These are phyloP conservation scores for Spergularia azorica DNA, from an alignment of 179 eudicot species.

Conservation along the genomic window DNA sequence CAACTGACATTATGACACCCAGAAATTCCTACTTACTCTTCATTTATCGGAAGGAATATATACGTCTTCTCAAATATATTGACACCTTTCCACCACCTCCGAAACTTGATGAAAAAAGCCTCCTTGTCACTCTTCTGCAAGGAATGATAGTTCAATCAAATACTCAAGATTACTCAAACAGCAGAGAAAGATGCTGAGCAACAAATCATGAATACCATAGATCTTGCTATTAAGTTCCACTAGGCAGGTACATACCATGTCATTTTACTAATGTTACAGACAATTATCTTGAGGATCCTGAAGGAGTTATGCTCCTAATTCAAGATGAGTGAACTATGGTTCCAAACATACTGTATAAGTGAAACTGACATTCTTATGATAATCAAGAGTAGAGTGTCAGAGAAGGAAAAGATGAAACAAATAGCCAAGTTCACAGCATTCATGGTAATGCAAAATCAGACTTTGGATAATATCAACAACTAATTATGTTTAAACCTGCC, in stretches of 20 bases:
- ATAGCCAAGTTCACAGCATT: background rate
- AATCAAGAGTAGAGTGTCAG: background rate
- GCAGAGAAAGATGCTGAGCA: background rate
- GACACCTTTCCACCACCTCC: conserved; percentile 99
- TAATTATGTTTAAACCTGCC: background rate
- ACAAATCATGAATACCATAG: conserved; percentile 2
- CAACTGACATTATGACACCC: background rate
- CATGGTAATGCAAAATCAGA: background rate
- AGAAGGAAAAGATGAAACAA: background rate
- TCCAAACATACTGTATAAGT: background rate
- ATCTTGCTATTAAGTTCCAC: background rate
- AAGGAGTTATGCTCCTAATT: background rate
- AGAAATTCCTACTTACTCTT: conserved; percentile 57
- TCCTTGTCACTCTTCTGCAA: conserved; percentile 53
- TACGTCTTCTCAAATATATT: conserved; percentile 89
- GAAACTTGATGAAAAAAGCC: conserved; percentile 62
- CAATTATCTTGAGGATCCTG: background rate
- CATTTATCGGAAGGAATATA: conserved; percentile 85
- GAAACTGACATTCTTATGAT: background rate
- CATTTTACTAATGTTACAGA: background rate
- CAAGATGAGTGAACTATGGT: background rate
- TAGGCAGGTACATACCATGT: background rate
- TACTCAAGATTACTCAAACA: background rate
- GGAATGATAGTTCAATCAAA: conserved; percentile 14
- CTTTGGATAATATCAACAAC: background rate